Percentiles rank a stretch among this genome's conserved stretches.
Conservation (phyloP, 1,139 yeast genomes). For the Meyerozyma sp. region DNA sequence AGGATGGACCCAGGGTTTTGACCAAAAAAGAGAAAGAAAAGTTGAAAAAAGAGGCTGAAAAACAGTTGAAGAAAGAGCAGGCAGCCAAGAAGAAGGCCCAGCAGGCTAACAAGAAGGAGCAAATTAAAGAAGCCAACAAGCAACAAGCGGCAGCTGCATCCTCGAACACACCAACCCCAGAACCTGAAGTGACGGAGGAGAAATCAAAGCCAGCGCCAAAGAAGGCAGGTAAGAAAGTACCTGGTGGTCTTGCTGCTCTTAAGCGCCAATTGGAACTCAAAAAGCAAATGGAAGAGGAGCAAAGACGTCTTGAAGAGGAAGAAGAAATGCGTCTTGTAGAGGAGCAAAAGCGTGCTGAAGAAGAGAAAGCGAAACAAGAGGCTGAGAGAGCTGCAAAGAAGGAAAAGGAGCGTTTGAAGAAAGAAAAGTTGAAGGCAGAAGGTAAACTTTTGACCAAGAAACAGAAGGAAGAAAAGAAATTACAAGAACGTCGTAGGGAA, state of each 20-base stretch:
- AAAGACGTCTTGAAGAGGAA: conserved; percentile 57
- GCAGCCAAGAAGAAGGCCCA: conserved; percentile 78
- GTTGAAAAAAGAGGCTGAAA: conserved; percentile 96
- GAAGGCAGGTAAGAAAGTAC: conserved; percentile 62
- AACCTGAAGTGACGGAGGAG: conserved; percentile 21
- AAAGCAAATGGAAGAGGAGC: conserved; percentile 77
- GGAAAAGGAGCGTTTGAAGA: conserved; percentile 78
- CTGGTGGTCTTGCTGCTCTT: conserved; percentile 77
- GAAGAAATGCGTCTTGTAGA: conserved; percentile 62
- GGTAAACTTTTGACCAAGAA: conserved; percentile 88
- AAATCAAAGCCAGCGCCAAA: conserved; percentile 28
- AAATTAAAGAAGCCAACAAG: conserved; percentile 59
- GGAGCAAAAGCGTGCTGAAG: conserved; percentile 54
- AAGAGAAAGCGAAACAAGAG: conserved; percentile 64
- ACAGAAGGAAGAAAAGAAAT: conserved; percentile 88
- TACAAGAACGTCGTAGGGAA: conserved; percentile 85
- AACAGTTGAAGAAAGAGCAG: conserved; percentile 85
- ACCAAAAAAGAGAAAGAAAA: conserved; percentile 96
- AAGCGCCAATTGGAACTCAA: conserved; percentile 82
- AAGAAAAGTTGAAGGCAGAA: conserved; percentile 81
- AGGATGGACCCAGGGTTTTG: conserved; percentile 67
- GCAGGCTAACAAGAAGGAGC: conserved; percentile 58
- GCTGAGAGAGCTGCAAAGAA: conserved; percentile 70
- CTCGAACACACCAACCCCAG: conserved; percentile 26
- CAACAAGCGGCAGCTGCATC: conserved; percentile 46